A percentile compares a stretch with the other conserved stretches of the same genome.
Conservation (phyloP, 805 yeast genomes). For the Blastobotrys chiropterorum region DNA sequence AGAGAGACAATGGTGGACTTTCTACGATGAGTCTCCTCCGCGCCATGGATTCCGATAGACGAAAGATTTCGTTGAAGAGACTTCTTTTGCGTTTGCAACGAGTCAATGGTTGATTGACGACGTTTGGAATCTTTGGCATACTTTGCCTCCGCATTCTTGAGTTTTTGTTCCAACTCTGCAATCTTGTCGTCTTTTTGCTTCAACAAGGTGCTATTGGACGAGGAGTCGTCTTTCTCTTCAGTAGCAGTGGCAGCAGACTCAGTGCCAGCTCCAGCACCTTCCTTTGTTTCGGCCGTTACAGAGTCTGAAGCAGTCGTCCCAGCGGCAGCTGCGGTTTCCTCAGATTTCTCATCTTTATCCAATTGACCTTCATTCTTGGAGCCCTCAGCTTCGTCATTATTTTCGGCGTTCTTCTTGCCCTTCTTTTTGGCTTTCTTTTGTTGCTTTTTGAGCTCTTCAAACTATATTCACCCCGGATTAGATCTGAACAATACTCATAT, state of each 20-base stretch:
- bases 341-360: conserved; percentile 4
- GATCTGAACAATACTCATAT: background rate
- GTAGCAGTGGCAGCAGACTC: conserved; percentile 16
- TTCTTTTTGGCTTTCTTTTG: conserved; percentile 49
- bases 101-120: conserved; percentile 8
- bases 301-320: too few relatives aligned
- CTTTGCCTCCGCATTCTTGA: conserved; percentile 4
- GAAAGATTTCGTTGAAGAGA: background rate
- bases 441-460: conserved; percentile 58
- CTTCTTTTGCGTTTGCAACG: conserved; percentile 7
- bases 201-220: background rate
- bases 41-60: background rate
- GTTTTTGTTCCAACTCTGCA: background rate
- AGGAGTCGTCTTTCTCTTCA: background rate
- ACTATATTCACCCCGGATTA: conserved; percentile 27
- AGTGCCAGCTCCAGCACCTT: conserved; percentile 14
- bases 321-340: conserved; percentile 3
- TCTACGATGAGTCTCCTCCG: background rate
- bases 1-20: background rate
- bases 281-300: conserved; percentile 7
- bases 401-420: conserved; percentile 37
- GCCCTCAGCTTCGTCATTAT: conserved; percentile 6
- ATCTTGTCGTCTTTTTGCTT: background rate
- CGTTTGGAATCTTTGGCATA: conserved; percentile 8
- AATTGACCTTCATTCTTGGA: conserved; percentile 3